Evolutionary conservation across 495 filamentous ascomycete genomes (phyloP).

Genomic region (Tricharina praecox): DNA sequence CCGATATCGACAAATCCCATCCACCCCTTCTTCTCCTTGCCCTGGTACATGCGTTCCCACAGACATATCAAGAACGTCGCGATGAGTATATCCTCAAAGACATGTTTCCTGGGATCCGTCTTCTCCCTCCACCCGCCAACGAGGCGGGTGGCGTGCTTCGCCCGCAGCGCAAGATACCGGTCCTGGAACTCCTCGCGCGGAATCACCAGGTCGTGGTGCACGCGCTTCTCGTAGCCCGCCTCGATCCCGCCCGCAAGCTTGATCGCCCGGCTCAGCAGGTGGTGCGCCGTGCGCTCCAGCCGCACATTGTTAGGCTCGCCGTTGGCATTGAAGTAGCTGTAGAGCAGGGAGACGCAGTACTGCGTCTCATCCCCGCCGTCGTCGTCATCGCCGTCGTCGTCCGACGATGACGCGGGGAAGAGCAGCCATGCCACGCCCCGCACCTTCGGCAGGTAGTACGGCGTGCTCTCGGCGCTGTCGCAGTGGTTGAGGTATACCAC

Average conservation of each 20-base stretch:
- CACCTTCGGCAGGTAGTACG: constrained; percentile 74
- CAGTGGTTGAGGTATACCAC: constrained; percentile 71
- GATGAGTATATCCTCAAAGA: constrained; percentile 87
- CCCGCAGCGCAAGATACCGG: constrained; percentile 66
- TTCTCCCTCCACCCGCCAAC: constrained; percentile 60
- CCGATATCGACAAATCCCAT: constrained; percentile 91
- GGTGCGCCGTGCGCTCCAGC: constrained; percentile 51
- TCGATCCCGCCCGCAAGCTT: constrained; percentile 54
- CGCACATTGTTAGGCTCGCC: too few species aligned
- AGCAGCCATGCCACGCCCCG: constrained; percentile 58
- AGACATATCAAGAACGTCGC: constrained; percentile 86
- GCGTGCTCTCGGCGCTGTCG: constrained; percentile 41
- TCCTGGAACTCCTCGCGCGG: constrained; percentile 58
- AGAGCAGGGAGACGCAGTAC: constrained; percentile 34
- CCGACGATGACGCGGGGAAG: constrained; percentile 21
- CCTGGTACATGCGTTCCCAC: constrained; percentile 69
- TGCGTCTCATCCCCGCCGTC: constrained; percentile 20
- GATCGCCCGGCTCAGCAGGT: constrained; percentile 52
- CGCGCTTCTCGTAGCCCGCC: constrained; percentile 51
- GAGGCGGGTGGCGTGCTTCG: constrained; percentile 50
- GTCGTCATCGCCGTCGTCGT: neutral
- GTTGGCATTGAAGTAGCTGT: constrained; percentile 40
- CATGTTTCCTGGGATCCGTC: constrained; percentile 79
- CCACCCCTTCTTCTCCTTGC: constrained; percentile 32
- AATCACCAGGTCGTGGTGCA: constrained; percentile 59